Percentiles rank a stretch among this genome's conserved stretches.
Conservation (phyloP, 768 basidiomycete genomes). For the Suillus paluster region DNA sequence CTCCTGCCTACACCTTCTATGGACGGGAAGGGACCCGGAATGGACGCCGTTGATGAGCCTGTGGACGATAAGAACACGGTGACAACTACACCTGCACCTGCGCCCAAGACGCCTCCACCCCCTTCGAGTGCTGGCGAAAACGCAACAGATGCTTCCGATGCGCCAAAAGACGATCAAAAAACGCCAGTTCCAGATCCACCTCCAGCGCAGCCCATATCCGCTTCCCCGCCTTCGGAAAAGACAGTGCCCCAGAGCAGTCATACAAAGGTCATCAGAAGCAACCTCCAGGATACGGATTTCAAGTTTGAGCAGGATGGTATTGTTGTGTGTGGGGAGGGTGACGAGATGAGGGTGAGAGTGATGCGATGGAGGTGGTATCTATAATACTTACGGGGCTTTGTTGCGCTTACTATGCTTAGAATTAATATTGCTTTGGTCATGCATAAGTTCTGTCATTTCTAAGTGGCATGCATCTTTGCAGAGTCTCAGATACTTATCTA, state of each 20-base stretch:
- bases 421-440: background rate
- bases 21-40: background rate
- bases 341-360: constrained; percentile 25
- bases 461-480: too few species aligned
- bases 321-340: constrained; percentile 14
- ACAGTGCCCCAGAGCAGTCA: background rate
- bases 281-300: constrained; percentile 26
- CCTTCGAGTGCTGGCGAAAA: background rate
- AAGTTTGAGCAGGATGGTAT: constrained; percentile 25
- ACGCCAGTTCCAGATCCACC: background rate
- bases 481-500: too few species aligned
- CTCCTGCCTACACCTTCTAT: background rate
- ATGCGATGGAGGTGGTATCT: constrained; percentile 32
- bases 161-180: background rate
- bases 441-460: background rate
- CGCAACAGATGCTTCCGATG: background rate
- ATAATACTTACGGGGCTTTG: background rate
- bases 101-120: background rate
- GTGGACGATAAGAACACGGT: background rate
- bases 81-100: background rate
- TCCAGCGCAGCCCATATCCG: background rate
- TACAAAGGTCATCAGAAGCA: constrained; percentile 16
- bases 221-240: background rate
- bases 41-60: background rate
- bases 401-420: background rate